Evolutionary conservation across 1,284 basidiomycete species (phyloP).

Genomic region (Ceratobasidium sp.): DNA sequence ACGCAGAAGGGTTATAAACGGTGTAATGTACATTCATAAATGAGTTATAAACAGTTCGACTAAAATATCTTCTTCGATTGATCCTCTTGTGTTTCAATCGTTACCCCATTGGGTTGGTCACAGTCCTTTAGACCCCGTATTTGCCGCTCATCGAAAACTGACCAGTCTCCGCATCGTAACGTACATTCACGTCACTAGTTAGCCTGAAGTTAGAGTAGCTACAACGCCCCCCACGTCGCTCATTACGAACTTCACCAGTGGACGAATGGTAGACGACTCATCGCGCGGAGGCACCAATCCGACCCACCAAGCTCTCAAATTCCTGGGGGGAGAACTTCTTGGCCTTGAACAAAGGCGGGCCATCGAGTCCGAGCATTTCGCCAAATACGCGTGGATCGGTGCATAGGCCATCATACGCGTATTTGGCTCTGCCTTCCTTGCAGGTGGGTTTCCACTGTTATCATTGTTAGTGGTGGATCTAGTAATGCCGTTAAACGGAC

Average conservation of each 20-base stretch:
- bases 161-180: constrained; percentile 56
- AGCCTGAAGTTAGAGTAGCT: constrained; percentile 56
- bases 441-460: constrained; percentile 61
- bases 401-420: constrained; percentile 63
- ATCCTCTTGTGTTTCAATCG: no score
- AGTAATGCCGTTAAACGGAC: constrained; percentile 8
- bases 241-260: constrained; percentile 1
- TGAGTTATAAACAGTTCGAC: no score
- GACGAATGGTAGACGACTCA: constrained; percentile 48
- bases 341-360: constrained; percentile 60
- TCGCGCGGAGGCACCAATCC: constrained; percentile 35
- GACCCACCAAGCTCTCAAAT: constrained; percentile 54
- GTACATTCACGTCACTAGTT: constrained; percentile 57
- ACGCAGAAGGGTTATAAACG: no score
- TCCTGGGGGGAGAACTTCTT: constrained; percentile 58
- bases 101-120: no score
- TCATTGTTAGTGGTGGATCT: constrained; percentile 12
- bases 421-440: constrained; percentile 58
- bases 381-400: constrained; percentile 61
- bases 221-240: not conserved
- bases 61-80: no score
- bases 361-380: constrained; percentile 54
- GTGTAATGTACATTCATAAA: no score
- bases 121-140: no score
- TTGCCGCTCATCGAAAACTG: constrained; percentile 61